These are phyloP conservation scores for Zygoascus tannicola DNA, from an alignment of 805 yeast species.

Conservation along the genomic window DNA sequence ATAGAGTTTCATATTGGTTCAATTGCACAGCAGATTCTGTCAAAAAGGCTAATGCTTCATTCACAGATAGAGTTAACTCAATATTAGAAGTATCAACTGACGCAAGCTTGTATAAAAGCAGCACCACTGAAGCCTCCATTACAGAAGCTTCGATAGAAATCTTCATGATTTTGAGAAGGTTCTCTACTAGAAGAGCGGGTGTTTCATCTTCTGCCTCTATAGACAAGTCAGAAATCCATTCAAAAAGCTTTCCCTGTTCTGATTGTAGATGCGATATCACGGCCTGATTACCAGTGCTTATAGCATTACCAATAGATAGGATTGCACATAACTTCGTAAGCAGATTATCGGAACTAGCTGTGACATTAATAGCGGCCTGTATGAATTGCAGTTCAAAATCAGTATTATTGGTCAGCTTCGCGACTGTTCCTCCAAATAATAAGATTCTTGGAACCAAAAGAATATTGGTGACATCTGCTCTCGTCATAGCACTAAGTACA, in stretches of 20 bases:
- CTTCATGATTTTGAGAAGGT: constrained; percentile 48
- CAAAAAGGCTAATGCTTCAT: constrained; percentile 57
- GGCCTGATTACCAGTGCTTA: neutral
- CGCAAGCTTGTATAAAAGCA: constrained; percentile 53
- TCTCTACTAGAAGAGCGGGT: constrained; percentile 61
- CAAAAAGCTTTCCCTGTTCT: constrained; percentile 24
- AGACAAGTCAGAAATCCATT: constrained; percentile 37
- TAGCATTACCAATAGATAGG: neutral
- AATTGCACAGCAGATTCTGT: constrained; percentile 38
- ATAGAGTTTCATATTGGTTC: constrained; percentile 36
- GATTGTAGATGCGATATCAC: neutral
- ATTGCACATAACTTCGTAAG: neutral
- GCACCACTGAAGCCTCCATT: constrained; percentile 27
- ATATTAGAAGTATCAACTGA: constrained; percentile 68
- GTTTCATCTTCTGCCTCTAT: constrained; percentile 70
- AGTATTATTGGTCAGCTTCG: neutral
- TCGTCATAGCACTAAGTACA: neutral
- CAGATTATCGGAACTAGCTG: neutral
- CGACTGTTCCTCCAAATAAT: neutral
- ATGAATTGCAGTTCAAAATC: neutral
- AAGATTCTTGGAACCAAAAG: neutral
- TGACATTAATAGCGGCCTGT: neutral
- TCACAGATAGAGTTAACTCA: constrained; percentile 55
- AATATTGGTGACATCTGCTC: neutral
- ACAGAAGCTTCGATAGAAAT: constrained; percentile 33